Evolutionary conservation across 192 early-diverging fungal species (phyloP).

Genomic region (Coemansia sp.): DNA sequence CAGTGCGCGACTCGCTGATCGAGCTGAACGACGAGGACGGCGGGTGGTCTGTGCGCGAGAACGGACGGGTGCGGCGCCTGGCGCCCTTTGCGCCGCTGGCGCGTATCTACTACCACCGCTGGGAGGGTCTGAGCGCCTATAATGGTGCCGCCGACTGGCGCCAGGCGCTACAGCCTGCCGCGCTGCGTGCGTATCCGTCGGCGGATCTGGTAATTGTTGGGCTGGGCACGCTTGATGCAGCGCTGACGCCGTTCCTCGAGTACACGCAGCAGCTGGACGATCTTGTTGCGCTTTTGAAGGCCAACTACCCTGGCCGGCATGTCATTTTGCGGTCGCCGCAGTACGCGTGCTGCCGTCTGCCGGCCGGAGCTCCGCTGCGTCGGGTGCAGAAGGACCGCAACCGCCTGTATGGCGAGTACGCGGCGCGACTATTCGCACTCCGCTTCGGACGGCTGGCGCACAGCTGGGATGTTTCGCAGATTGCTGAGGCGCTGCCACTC

Average conservation of each 20-base stretch:
- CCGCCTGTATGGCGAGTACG: conserved; percentile 19
- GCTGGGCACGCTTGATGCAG: conserved; percentile 11
- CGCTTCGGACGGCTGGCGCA: conserved; percentile 16
- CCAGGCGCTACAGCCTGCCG: background rate
- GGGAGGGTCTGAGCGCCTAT: conserved; percentile 24
- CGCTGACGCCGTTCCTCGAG: conserved; percentile 25
- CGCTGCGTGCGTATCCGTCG: conserved; percentile 1
- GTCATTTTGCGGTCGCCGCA: conserved; percentile 30
- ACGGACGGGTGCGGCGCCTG: conserved; percentile 3
- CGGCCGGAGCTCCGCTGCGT: conserved; percentile 14
- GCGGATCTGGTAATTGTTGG: conserved; percentile 15
- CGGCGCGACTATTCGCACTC: conserved; percentile 10
- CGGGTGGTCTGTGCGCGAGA: conserved; percentile 21
- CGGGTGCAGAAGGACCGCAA: conserved; percentile 28
- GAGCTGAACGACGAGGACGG: conserved; percentile 30
- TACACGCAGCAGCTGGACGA: conserved; percentile 21
- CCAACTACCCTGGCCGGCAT: conserved; percentile 7
- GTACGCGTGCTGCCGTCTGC: conserved; percentile 23
- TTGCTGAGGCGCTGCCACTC: conserved; percentile 18
- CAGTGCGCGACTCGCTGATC: conserved; percentile 22
- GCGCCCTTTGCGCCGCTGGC: conserved; percentile 5
- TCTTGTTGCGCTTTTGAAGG: conserved; percentile 9
- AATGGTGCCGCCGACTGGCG: conserved; percentile 15
- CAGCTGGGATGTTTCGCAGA: conserved; percentile 14
- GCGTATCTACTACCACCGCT: conserved; percentile 24